Evolutionary conservation across 306 rosid species (phyloP), one percentile per base, ranked within the genome.

Genomic region (Gastrolobium bilobum): DNA sequence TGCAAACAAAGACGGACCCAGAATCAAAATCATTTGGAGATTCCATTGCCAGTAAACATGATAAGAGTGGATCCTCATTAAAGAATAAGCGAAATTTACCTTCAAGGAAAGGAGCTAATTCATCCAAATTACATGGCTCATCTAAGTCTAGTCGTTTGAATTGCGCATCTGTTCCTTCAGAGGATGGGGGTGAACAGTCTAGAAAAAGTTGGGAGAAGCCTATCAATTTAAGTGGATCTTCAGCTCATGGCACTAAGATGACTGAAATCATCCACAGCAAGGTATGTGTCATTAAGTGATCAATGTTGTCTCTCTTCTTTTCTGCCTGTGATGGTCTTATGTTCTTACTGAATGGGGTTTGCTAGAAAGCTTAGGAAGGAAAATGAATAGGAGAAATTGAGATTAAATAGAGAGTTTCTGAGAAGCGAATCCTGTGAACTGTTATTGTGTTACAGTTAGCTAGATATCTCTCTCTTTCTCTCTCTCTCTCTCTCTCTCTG

Each of bases 181-280:
- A 91, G 70, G 92, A 88, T 75, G 85, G 81, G 2, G 80, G 62
- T 68, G 92, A 90, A 74, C 89, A 87, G 63, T 82, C 81, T 33
- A 94, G 88, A 78, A 97, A 91, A 75, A 86, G 79, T 68, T 72
- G 88, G 93, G 94, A 88, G 20, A 94, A 91, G 86, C 81, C 80
- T 74, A 87, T 66, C 59, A 87, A 77, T 82, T 80, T 81, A 47
- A 82, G 86, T 86, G 97, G 91, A 60, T 66, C 87, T 65, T 81
- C 92, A 38, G 87, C 72, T 77, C 81, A 64, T 68, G 90, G 87
- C 68, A 26, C 88, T 7, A 88, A 84, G 83, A 89, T 90, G 98
- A 83, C 95, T 35, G 99, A 95, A 53, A 84, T 88, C 76, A 84
- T 90, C 81, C 97, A 92, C 86, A 91, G 97, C 89, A 82, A 94